Evolutionary conservation across 1,284 basidiomycete genomes (phyloP).

Genomic region (Leccinum solheimii): DNA sequence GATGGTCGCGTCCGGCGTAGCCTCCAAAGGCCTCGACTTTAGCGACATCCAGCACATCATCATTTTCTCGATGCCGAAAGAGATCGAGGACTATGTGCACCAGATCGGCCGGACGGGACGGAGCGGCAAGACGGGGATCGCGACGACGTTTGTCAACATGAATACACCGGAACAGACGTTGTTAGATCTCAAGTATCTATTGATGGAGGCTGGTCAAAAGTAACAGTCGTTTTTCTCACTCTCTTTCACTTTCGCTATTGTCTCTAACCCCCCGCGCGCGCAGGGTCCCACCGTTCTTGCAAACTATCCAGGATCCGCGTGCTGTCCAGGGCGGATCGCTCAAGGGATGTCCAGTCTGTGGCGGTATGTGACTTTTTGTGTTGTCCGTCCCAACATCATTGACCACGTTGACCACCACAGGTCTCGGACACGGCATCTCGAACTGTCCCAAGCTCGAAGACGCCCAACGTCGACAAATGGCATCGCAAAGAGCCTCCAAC

Average conservation of each 20-base stretch:
- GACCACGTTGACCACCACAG: conserved; percentile 36
- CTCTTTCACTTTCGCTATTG: too few species aligned
- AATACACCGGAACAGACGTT: conserved; percentile 95
- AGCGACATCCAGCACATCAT: conserved; percentile 98
- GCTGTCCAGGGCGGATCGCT: conserved; percentile 73
- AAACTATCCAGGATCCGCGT: conserved; percentile 90
- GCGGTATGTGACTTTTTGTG: conserved; percentile 55
- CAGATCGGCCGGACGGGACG: conserved; percentile 98
- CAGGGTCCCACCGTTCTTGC: conserved; percentile 94
- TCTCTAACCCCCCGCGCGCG: neutral
- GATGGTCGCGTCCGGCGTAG: conserved; percentile 98
- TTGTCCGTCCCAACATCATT: neutral
- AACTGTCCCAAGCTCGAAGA: conserved; percentile 98
- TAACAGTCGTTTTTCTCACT: conserved; percentile 33
- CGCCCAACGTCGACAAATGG: conserved; percentile 83
- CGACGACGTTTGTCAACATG: conserved; percentile 99
- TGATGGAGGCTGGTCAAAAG: conserved; percentile 98
- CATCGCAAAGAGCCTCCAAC: conserved; percentile 71
- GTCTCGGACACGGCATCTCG: conserved; percentile 89
- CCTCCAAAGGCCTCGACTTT: conserved; percentile 97
- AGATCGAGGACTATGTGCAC: conserved; percentile 98
- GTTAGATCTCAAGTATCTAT: conserved; percentile 93
- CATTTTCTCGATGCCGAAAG: conserved; percentile 99
- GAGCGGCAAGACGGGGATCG: conserved; percentile 97
- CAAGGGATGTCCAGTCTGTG: conserved; percentile 94